Evolutionary conservation across 306 rosid species (phyloP).

Genomic region (Cicer yamashitae): DNA sequence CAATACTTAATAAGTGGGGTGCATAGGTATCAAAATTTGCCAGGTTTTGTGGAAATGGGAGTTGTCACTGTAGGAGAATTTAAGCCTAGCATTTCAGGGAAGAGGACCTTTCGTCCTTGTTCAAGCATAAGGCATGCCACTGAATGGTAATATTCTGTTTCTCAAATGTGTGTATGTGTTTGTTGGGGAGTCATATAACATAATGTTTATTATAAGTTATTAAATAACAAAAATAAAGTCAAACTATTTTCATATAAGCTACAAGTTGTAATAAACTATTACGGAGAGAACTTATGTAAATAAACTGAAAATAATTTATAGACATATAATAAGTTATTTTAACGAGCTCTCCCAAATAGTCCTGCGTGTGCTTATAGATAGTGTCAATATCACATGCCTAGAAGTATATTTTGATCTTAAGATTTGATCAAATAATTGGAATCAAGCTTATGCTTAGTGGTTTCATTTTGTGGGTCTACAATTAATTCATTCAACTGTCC

Average conservation of each 20-base stretch:
- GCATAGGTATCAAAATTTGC: conserved; percentile 42
- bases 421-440: conserved; percentile 40
- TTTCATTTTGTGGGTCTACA: conserved; percentile 41
- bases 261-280: no score
- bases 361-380: no score
- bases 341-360: no score
- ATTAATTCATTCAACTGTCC: conserved; percentile 4
- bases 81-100: conserved; percentile 96
- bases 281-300: no score
- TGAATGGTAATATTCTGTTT: conserved; percentile 75
- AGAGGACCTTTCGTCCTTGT: conserved; percentile 80
- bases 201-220: no score
- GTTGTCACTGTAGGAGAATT: conserved; percentile 87
- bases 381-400: conserved; percentile 24
- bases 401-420: conserved; percentile 24
- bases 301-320: no score
- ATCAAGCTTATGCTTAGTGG: conserved; percentile 25
- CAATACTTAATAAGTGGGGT: conserved; percentile 39
- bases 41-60: conserved; percentile 67
- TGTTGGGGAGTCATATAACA: no score
- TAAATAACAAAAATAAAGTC: no score
- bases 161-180: no score
- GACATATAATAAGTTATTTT: no score
- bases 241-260: no score
- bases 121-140: conserved; percentile 95